phyloP scores from a whole-genome alignment of 257 asterid species.

The Solanum chilense region DNA sequence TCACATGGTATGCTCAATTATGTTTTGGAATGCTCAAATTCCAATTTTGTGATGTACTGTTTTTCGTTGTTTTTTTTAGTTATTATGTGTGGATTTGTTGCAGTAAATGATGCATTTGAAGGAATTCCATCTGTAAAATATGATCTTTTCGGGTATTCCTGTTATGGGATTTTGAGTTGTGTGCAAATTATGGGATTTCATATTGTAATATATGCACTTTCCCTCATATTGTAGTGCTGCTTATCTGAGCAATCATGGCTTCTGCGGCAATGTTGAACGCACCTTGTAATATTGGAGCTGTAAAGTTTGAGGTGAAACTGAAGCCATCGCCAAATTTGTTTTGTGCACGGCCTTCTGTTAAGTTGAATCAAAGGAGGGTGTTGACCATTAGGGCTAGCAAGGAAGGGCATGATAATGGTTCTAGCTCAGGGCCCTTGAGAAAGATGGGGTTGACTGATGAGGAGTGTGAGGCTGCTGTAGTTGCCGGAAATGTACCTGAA shows the following conservation, averaged over 20 bases:
- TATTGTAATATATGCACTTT: not conserved
- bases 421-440: conserved; percentile 18
- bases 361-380: not conserved
- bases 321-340: not conserved
- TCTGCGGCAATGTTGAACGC: not conserved
- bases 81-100: not conserved
- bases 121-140: not conserved
- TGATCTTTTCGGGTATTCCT: not conserved
- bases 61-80: not conserved
- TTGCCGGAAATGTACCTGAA: conserved; percentile 73
- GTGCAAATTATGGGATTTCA: not conserved
- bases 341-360: not conserved
- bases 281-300: not conserved
- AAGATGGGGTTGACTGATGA: conserved; percentile 48
- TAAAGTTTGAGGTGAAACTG: not conserved
- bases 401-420: not conserved
- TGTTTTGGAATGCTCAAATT: not conserved
- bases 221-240: not conserved
- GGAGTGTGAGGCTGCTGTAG: conserved; percentile 85
- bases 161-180: not conserved
- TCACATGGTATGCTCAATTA: not conserved
- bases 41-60: not conserved
- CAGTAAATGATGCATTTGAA: not conserved
- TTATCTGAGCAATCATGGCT: not conserved
- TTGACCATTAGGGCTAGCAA: not conserved